phyloP scores from a whole-genome alignment of 192 early-diverging fungal genomes.

The Geosiphon pyriformis region DNA sequence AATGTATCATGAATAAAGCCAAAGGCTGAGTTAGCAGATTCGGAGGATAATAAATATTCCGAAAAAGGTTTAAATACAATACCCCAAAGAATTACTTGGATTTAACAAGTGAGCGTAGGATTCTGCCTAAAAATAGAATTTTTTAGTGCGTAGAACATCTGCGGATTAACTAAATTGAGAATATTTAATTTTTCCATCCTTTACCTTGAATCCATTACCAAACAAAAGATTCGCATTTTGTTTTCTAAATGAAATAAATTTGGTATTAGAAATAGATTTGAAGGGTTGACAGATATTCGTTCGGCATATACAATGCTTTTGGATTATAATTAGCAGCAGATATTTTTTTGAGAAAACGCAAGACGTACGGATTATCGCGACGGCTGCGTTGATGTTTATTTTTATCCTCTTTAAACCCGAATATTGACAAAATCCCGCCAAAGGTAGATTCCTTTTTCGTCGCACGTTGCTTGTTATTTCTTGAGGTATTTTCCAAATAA shows the following conservation, averaged over 20 bases:
- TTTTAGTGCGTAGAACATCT: too few species aligned
- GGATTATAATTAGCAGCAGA: too few species aligned
- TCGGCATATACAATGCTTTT: too few species aligned
- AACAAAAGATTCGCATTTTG: background rate
- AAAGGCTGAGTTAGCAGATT: background rate
- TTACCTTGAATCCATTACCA: background rate
- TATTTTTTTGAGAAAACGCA: too few species aligned
- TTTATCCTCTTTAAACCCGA: constrained; percentile 12
- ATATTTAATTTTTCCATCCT: too few species aligned
- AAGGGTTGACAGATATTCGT: too few species aligned
- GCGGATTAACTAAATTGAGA: too few species aligned
- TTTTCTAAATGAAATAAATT: background rate
- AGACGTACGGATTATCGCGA: constrained; percentile 1
- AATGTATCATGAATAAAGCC: constrained; percentile 14
- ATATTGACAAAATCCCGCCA: constrained; percentile 10
- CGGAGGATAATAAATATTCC: background rate
- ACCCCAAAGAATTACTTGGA: constrained; percentile 48
- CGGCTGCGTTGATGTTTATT: background rate
- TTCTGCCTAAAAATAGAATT: constrained; percentile 24
- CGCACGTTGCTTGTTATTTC: background rate
- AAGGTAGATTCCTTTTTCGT: background rate
- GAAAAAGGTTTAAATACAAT: too few species aligned
- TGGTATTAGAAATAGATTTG: too few species aligned
- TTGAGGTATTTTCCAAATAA: background rate
- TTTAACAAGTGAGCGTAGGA: constrained; percentile 51